phyloP scores from a whole-genome alignment of 371 early-diverging fungal species.

The Rhizopus sp. region DNA sequence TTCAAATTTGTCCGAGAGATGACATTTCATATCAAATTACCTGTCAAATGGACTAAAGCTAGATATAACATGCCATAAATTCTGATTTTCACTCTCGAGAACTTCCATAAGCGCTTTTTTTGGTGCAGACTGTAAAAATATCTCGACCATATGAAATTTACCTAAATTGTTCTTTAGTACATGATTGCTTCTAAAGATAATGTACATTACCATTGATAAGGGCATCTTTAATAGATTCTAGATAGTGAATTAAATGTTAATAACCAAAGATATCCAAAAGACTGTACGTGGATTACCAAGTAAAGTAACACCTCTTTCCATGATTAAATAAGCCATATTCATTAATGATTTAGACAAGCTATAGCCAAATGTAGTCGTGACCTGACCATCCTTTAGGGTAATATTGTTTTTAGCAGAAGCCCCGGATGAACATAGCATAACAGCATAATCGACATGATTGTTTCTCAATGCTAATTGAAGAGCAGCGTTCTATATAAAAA shows the following conservation, averaged over 20 bases:
- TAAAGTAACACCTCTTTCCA: slow-evolving; percentile 36
- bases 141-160: slow-evolving; percentile 55
- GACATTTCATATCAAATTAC: slow-evolving; percentile 14
- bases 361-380: slow-evolving; percentile 37
- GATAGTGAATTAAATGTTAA: neutral
- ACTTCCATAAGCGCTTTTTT: slow-evolving; percentile 11
- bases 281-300: slow-evolving; percentile 25
- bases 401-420: slow-evolving; percentile 32
- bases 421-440: slow-evolving; percentile 56
- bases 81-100: slow-evolving; percentile 25
- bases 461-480: slow-evolving; percentile 52
- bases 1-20: neutral
- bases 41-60: slow-evolving; percentile 46
- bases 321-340: slow-evolving; percentile 57
- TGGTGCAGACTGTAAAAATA: slow-evolving; percentile 33
- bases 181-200: neutral
- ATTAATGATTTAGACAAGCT: slow-evolving; percentile 48
- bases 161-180: slow-evolving; percentile 9
- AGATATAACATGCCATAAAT: slow-evolving; percentile 51
- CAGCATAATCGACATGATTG: slow-evolving; percentile 54
- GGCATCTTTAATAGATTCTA: slow-evolving; percentile 50
- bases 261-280: neutral
- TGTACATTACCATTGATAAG: slow-evolving; percentile 39
- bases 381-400: slow-evolving; percentile 30
- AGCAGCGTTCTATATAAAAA: slow-evolving; percentile 40